These are phyloP conservation scores for Jatropha podagrica DNA, from an alignment of 441 rosid genomes.

Conservation along the genomic window DNA sequence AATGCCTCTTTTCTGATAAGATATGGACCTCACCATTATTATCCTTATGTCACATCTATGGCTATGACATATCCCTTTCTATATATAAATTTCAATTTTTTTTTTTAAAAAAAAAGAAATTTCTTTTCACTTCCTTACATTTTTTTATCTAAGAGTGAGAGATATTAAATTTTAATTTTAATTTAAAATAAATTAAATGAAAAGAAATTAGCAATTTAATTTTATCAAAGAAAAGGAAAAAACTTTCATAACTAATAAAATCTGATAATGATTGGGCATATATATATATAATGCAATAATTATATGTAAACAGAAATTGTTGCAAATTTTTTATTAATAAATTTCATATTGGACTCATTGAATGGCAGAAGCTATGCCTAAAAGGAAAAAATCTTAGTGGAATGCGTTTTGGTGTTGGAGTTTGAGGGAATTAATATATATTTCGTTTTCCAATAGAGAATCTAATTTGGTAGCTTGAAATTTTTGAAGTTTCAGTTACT, in stretches of 20 bases:
- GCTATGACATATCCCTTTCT: slow-evolving; percentile 17
- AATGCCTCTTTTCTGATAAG: slow-evolving; percentile 29
- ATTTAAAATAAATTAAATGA: no score
- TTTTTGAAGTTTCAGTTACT: not conserved
- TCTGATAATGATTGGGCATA: no score
- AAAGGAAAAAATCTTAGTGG: not conserved
- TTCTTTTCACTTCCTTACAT: not conserved
- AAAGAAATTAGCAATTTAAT: no score
- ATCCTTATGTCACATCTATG: slow-evolving; percentile 31
- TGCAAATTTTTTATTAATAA: not conserved
- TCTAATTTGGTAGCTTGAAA: not conserved
- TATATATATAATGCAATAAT: no score
- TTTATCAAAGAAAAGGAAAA: no score
- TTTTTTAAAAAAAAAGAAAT: no score
- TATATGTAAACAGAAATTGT: not conserved
- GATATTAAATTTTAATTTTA: no score
- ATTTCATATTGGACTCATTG: not conserved
- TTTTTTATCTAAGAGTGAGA: not conserved
- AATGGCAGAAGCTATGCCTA: slow-evolving; percentile 8
- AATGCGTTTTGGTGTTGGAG: not conserved
- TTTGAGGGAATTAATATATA: not conserved
- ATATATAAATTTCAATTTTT: not conserved
- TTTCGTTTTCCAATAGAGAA: not conserved
- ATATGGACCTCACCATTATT: slow-evolving; percentile 35
- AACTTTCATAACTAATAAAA: no score